Conservation (phyloP, 306 rosid species). For the Herpetospermum pedunculosum region DNA sequence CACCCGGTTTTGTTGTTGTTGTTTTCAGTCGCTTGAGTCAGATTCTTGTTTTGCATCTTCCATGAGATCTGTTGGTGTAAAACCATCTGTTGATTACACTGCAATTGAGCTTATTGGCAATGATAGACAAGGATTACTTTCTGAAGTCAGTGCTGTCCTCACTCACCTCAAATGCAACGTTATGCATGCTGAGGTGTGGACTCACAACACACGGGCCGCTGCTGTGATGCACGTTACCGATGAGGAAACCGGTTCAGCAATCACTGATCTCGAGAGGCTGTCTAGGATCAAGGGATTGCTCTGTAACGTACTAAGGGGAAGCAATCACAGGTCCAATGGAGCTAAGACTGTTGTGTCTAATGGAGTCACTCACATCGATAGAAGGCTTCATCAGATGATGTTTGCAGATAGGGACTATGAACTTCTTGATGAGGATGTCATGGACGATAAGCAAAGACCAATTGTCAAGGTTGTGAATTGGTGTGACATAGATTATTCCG, state of each 20-base stretch:
- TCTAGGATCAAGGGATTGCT: slow-evolving; percentile 52
- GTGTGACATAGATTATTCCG: slow-evolving; percentile 78
- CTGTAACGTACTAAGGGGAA: slow-evolving; percentile 79
- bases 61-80: slow-evolving; percentile 69
- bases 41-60: slow-evolving; percentile 58
- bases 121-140: slow-evolving; percentile 83
- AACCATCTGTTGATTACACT: slow-evolving; percentile 51
- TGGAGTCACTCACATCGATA: slow-evolving; percentile 60
- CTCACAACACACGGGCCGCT: slow-evolving; percentile 76
- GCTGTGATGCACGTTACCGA: slow-evolving; percentile 64
- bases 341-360: slow-evolving; percentile 75
- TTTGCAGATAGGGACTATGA: slow-evolving; percentile 90
- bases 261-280: slow-evolving; percentile 52
- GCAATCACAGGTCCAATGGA: slow-evolving; percentile 39
- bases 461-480: slow-evolving; percentile 73
- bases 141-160: slow-evolving; percentile 80
- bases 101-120: slow-evolving; percentile 71
- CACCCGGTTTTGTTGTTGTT: background rate
- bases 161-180: slow-evolving; percentile 76
- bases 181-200: slow-evolving; percentile 83
- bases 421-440: slow-evolving; percentile 27
- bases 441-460: slow-evolving; percentile 61
- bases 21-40: slow-evolving; percentile 74
- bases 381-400: slow-evolving; percentile 98
- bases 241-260: slow-evolving; percentile 44